A percentile compares a stretch with the other conserved stretches of the same genome.
These are phyloP conservation scores for Coniella vitis DNA, from an alignment of 2,329 filamentous ascomycete genomes.

Conservation along the genomic window DNA sequence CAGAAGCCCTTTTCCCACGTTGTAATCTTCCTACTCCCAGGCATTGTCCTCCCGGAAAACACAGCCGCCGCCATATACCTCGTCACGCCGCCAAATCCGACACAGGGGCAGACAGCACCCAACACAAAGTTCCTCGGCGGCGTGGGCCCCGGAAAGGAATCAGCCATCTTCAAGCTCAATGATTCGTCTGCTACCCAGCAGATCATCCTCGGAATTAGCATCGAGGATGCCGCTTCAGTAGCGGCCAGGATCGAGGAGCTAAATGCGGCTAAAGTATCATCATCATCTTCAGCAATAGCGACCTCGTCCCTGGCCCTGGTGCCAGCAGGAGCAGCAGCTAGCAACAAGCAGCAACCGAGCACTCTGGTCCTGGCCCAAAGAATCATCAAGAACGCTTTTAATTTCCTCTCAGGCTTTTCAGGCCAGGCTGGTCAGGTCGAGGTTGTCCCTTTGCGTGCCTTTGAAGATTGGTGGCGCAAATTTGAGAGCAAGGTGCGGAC, in stretches of 20 bases:
- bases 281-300: too few species aligned
- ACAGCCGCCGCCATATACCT: constrained; percentile 89
- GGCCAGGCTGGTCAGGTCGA: constrained; percentile 59
- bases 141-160: constrained; percentile 84
- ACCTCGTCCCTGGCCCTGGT: constrained; percentile 19
- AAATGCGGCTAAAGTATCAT: constrained; percentile 31
- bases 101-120: constrained; percentile 33
- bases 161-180: constrained; percentile 78
- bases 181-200: constrained; percentile 25
- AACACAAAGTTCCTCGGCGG: constrained; percentile 83
- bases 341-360: constrained; percentile 36
- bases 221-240: constrained; percentile 72
- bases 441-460: constrained; percentile 87
- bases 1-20: constrained; percentile 66
- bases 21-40: constrained; percentile 82
- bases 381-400: constrained; percentile 96
- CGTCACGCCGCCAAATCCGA: constrained; percentile 39
- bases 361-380: constrained; percentile 80
- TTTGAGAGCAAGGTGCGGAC: constrained; percentile 81
- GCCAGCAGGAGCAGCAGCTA: constrained; percentile 18
- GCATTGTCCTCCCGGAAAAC: constrained; percentile 61
- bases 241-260: constrained; percentile 60
- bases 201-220: constrained; percentile 73
- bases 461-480: constrained; percentile 97
- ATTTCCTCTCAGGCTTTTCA: constrained; percentile 86